phyloP scores from a whole-genome alignment of 169 alveolate species.

The Plasmodium coatneyi region DNA sequence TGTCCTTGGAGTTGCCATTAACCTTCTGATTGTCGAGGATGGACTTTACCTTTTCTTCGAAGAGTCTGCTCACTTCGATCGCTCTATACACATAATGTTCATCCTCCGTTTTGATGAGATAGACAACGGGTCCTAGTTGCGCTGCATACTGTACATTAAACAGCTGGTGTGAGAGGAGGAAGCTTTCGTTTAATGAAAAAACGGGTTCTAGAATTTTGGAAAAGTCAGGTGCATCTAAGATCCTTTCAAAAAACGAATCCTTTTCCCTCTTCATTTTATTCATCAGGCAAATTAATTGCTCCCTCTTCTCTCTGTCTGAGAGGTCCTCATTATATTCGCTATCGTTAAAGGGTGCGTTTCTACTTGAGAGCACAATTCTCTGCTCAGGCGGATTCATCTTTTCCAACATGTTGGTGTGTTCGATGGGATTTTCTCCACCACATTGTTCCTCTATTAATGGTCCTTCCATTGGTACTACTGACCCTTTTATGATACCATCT shows the following conservation, averaged over 20 bases:
- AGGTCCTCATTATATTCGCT: neutral
- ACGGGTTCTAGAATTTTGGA: constrained; percentile 68
- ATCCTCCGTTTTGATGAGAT: constrained; percentile 60
- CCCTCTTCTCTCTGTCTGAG: constrained; percentile 9
- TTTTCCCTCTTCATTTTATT: constrained; percentile 58
- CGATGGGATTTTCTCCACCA: neutral
- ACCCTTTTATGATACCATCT: neutral
- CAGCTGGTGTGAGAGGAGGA: constrained; percentile 55
- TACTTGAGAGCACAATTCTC: neutral
- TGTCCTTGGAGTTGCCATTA: constrained; percentile 5
- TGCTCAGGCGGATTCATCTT: neutral
- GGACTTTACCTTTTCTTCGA: constrained; percentile 66
- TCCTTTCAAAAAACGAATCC: constrained; percentile 46
- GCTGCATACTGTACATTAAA: constrained; percentile 70
- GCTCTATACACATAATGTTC: constrained; percentile 67
- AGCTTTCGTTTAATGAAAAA: constrained; percentile 49
- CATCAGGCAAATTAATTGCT: constrained; percentile 38
- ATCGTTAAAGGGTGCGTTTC: neutral
- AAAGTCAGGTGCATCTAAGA: constrained; percentile 66
- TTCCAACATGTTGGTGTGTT: neutral
- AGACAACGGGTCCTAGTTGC: constrained; percentile 67
- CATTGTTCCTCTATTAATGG: neutral
- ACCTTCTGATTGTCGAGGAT: constrained; percentile 53
- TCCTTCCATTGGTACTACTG: neutral
- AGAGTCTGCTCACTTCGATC: constrained; percentile 58